Base-by-base conservation (phyloP, 495 filamentous ascomycete species). In the Chaetomium cochliodes region DNA sequence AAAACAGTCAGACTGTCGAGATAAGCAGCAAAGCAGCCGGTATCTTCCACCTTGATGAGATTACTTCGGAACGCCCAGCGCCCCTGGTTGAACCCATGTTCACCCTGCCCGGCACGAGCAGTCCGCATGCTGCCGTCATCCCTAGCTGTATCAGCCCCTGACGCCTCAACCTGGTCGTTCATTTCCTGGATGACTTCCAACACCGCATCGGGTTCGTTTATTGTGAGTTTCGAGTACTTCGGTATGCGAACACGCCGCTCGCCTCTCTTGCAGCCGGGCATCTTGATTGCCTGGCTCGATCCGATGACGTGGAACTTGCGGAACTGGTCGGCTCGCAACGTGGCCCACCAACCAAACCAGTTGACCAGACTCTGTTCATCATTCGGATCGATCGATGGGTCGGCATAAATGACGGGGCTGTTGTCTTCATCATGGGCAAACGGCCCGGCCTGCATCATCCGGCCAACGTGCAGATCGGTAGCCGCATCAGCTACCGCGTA, bases 331-430 rank as follows among this genome's bases (percentile, higher is more conserved):
- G 79, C 68, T 37, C 80, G 77, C 61, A 72, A 5, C 20, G 67
- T 73, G n/a, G 81, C 72, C 83, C 83, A 85, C 73, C 75, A 81
- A 20, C 81, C 82, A 60, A 82, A 84, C 78, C 78, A 83, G 53
- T 82, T 80, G 1, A 84, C 76, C 4, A 84, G 65, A 47, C 76
- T 80, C 65, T 82, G 76, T 62, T 85, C 83, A 62, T 85, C 80
- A 58, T 81, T 82, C 5, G 76, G 75, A 56, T 84, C 80, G 54
- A 85, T 81, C 18, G 67, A 69, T 3, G 67, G 51, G 52, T 75
- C 73, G 3, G 79, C 79, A 67, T 77, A 81, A 8, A 78, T 61
- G 13, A 84, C 67, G 18, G 77, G 73, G 30, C 77, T 73, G n/a
- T 72, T 67, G 8, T 75, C 72, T 42, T 81, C 76, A 20, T 67